These are phyloP conservation scores for Mallotus japonicus DNA, from an alignment of 441 rosid species.

Conservation along the genomic window DNA sequence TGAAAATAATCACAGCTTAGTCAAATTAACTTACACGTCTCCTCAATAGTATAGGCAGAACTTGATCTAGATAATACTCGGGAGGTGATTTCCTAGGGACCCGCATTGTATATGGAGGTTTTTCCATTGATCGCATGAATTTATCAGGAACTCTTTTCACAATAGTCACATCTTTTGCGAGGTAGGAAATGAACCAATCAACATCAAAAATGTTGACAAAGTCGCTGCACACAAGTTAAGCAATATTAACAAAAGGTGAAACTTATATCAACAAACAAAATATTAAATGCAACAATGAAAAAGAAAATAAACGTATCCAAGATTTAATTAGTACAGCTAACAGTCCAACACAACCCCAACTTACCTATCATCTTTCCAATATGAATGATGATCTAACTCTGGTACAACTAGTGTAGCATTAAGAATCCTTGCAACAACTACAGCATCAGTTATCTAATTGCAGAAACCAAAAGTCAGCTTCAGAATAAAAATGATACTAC, in stretches of 20 bases:
- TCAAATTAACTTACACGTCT: constrained; percentile 58
- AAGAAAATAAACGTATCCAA: constrained; percentile 3
- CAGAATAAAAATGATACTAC: not conserved
- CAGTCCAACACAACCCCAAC: constrained; percentile 19
- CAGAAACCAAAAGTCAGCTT: constrained; percentile 20
- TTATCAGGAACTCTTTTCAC: constrained; percentile 93
- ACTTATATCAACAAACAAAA: not conserved
- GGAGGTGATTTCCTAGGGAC: constrained; percentile 95
- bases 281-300: not conserved
- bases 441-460: constrained; percentile 92
- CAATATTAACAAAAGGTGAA: constrained; percentile 4
- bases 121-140: constrained; percentile 91
- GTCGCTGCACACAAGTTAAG: constrained; percentile 61
- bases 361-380: constrained; percentile 95
- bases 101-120: constrained; percentile 93
- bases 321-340: not conserved
- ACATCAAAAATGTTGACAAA: constrained; percentile 84
- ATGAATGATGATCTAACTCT: constrained; percentile 93
- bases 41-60: constrained; percentile 73
- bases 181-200: constrained; percentile 89
- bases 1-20: not conserved
- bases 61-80: constrained; percentile 95
- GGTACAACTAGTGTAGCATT: constrained; percentile 97
- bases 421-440: constrained; percentile 87
- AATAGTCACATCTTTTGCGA: constrained; percentile 81